Evolutionary conservation across 192 early-diverging fungal genomes (phyloP).

Genomic region (Backusella liffmaniae): DNA sequence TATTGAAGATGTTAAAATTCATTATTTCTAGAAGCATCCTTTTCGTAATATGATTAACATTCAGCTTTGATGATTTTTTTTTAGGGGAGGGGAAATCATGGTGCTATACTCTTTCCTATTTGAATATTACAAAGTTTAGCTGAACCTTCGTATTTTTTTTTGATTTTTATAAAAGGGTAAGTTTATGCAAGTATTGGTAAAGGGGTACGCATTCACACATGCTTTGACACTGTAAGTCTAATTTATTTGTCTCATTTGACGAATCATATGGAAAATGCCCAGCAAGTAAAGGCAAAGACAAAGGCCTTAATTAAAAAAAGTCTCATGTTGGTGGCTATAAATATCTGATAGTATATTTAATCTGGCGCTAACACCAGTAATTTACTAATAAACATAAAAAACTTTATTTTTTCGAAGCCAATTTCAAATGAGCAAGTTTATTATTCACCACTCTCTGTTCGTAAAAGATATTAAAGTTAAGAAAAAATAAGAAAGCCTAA

Average conservation of each 20-base stretch:
- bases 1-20: background rate
- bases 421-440: too few species aligned
- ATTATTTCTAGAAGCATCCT: background rate
- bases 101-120: background rate
- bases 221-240: background rate
- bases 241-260: background rate
- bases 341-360: too few species aligned
- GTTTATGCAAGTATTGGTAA: background rate
- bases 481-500: too few species aligned
- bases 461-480: too few species aligned
- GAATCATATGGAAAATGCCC: background rate
- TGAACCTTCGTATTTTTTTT: background rate
- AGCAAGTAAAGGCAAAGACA: too few species aligned
- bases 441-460: too few species aligned
- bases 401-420: too few species aligned
- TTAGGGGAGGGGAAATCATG: background rate
- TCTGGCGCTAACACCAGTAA: too few species aligned
- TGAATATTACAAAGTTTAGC: background rate
- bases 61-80: background rate
- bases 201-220: background rate
- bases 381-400: too few species aligned
- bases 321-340: too few species aligned
- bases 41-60: background rate
- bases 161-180: background rate
- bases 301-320: too few species aligned